phyloP scores from a whole-genome alignment of 345 rosid genomes.

The Psidium guajava region DNA sequence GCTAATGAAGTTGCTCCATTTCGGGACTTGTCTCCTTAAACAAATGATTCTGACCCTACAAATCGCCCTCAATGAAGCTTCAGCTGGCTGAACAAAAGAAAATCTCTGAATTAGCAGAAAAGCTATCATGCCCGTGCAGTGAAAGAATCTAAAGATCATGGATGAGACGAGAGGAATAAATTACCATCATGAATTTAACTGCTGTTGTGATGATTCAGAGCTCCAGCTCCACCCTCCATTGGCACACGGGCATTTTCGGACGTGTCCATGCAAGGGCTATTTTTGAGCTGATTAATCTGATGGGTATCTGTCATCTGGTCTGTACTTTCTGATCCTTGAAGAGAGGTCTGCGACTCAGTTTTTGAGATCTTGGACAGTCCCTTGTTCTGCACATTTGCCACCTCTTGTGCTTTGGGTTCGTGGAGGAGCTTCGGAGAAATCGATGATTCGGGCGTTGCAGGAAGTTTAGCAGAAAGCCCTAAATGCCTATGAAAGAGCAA shows the following conservation, averaged over 20 bases:
- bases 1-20: neutral
- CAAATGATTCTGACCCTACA: neutral
- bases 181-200: neutral
- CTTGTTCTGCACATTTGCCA: conserved; percentile 9
- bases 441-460: conserved; percentile 50
- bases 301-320: neutral
- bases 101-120: conserved; percentile 4
- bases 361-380: conserved; percentile 19
- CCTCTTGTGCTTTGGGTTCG: conserved; percentile 19
- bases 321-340: conserved; percentile 19
- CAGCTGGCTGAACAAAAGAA: neutral
- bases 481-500: conserved; percentile 74
- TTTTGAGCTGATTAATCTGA: neutral
- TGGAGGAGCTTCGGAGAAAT: conserved; percentile 27
- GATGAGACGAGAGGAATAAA: neutral
- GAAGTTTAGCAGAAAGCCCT: conserved; percentile 32
- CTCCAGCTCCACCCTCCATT: neutral
- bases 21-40: neutral
- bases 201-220: neutral
- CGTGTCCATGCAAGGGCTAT: neutral
- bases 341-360: conserved; percentile 14
- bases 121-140: neutral
- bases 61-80: neutral
- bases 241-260: neutral
- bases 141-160: neutral